Conservation (phyloP, 192 early-diverging fungal genomes). For the Bifiguratus adelaidae region DNA sequence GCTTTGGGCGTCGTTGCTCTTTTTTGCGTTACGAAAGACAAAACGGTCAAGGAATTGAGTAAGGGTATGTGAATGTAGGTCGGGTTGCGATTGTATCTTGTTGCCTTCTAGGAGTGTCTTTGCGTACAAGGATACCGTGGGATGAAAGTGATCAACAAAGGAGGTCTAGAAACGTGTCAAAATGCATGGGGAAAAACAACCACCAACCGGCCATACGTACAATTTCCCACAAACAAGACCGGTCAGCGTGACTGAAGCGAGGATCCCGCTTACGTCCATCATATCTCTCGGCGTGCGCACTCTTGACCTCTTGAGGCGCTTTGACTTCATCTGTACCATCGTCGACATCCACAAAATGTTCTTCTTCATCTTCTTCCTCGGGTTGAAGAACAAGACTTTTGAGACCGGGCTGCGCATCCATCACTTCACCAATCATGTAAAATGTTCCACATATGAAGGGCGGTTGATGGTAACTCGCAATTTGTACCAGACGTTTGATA, state of each 20-base stretch:
- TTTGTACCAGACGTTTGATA: conserved; percentile 84
- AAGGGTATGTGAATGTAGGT: conserved; percentile 84
- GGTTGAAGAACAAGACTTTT: conserved; percentile 48
- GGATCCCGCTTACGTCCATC: conserved; percentile 86
- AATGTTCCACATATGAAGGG: conserved; percentile 81
- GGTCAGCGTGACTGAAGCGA: conserved; percentile 67
- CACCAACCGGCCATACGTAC: conserved; percentile 23
- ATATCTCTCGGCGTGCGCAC: conserved; percentile 31
- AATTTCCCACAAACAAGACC: conserved; percentile 88
- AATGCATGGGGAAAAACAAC: neutral
- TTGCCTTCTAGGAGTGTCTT: conserved; percentile 56
- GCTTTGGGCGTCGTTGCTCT: conserved; percentile 37
- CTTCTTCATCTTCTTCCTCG: conserved; percentile 61
- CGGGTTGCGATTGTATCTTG: conserved; percentile 55
- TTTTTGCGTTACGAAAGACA: conserved; percentile 92
- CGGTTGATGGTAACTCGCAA: conserved; percentile 55
- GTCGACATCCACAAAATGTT: conserved; percentile 50
- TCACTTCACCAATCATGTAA: conserved; percentile 71
- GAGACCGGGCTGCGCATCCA: conserved; percentile 40
- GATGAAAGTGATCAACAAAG: conserved; percentile 83
- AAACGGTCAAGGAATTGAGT: conserved; percentile 92
- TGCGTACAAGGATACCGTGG: conserved; percentile 79
- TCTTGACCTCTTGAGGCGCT: conserved; percentile 4
- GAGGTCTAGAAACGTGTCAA: conserved; percentile 23
- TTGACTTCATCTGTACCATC: conserved; percentile 28